Base-by-base conservation (phyloP, 352 stramenopile genomes). In the Pythium graminicola region DNA sequence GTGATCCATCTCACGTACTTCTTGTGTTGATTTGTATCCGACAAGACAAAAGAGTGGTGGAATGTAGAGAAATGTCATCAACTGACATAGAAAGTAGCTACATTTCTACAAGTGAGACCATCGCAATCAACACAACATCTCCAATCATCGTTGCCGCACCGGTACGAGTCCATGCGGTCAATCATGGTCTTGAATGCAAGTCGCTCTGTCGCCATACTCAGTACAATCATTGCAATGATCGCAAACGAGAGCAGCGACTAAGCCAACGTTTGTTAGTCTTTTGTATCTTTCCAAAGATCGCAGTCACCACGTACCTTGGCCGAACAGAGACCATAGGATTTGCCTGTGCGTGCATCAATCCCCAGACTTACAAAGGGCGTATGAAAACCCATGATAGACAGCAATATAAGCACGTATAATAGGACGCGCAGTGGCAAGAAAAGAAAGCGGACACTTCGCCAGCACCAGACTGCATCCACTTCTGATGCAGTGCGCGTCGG, bases 121-220 rank as follows among this genome's bases (percentile, higher is more conserved):
- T 13, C 7, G 29, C 29, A 35, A 35, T 13, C 13, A 13, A 13
- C 29, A 35, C 13, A 35, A 35, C n/a, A n/a, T n/a, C n/a, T n/a
- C n/a, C n/a, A 35, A 13, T 13, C 7, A 13, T 35, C 7, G 29
- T 7, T 13, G 7, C 7, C 41, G 38, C 40, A 93, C 80, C 81
- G 78, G 63, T 95, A 95, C 46, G 81, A 92, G 55, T 90, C 76
- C 84, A 95, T 95, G 40, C 81, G 81, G 43, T 95, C 84, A 35
- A 95, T 69, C 80, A 95, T 86, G 43, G 88, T 60, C 57, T 95
- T 95, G 56, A 95, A 95, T 49, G 89, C 71, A 55, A 95, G 84
- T 22, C 84, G 67, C 72, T 95, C 84, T 7, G 78, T 81, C 23
- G 76, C 73, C 78, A 92, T 92, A 36, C 74, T 64, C 33, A 89